Evolutionary conservation across 2,329 filamentous ascomycete species (phyloP).

Genomic region (Thielaviopsis musarum): DNA sequence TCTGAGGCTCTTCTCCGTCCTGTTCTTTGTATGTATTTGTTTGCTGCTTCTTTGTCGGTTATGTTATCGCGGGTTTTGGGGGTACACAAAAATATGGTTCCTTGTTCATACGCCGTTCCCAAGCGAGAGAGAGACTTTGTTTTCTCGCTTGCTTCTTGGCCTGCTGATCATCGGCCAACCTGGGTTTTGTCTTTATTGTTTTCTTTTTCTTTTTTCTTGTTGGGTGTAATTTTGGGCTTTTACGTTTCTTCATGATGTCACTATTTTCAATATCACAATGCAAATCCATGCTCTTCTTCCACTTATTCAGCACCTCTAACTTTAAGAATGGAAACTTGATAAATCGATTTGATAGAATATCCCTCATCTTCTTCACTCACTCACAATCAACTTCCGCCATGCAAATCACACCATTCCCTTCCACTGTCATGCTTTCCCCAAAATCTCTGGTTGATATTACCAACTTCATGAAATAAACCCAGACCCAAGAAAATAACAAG

Average conservation of each 20-base stretch:
- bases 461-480: no score
- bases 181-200: not conserved
- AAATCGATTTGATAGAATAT: not conserved
- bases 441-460: not conserved
- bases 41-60: not conserved
- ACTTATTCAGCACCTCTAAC: not conserved
- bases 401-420: not conserved
- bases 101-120: not conserved
- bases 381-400: no score
- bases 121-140: not conserved
- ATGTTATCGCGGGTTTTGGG: not conserved
- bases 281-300: not conserved
- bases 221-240: not conserved
- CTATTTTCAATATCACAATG: not conserved
- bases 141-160: not conserved
- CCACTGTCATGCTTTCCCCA: not conserved
- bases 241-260: not conserved
- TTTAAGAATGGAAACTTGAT: not conserved
- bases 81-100: not conserved
- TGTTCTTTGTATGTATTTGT: not conserved
- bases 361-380: not conserved
- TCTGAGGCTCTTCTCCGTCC: slow-evolving; percentile 28
- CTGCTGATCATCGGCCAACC: not conserved
- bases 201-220: not conserved
- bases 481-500: not conserved